phyloP scores from a whole-genome alignment of 73 alveolate genomes.

The Paramecium primaurelia region DNA sequence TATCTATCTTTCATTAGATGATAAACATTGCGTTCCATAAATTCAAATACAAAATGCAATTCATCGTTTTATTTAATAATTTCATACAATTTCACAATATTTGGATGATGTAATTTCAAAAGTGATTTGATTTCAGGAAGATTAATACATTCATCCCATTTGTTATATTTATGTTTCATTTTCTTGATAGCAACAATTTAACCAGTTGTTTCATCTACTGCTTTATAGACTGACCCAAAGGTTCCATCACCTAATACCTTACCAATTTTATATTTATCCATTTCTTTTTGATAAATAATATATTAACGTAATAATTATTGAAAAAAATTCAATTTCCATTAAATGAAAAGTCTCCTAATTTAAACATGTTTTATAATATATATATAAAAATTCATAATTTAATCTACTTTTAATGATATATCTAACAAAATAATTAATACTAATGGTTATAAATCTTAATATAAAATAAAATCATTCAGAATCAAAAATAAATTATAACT shows the following conservation, averaged over 20 bases:
- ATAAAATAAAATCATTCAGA: neutral
- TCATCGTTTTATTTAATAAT: slow-evolving; percentile 85
- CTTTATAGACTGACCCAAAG: slow-evolving; percentile 83
- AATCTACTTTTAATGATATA: neutral
- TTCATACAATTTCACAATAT: slow-evolving; percentile 90
- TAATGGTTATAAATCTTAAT: neutral
- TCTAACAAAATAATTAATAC: neutral
- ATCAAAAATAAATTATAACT: too few relatives aligned
- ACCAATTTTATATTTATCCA: slow-evolving; percentile 63
- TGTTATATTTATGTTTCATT: slow-evolving; percentile 72
- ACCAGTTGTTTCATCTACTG: slow-evolving; percentile 79
- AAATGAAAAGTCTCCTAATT: neutral
- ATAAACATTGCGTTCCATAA: slow-evolving; percentile 92
- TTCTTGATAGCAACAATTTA: slow-evolving; percentile 78
- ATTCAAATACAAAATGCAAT: slow-evolving; percentile 98
- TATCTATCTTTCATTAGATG: slow-evolving; percentile 90
- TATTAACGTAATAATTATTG: neutral
- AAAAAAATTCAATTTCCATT: neutral
- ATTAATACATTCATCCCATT: slow-evolving; percentile 92
- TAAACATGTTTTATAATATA: too few relatives aligned
- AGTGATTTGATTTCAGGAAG: slow-evolving; percentile 89
- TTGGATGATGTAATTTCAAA: slow-evolving; percentile 89
- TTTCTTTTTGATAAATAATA: neutral
- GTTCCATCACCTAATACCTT: slow-evolving; percentile 80
- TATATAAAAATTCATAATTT: neutral